A percentile compares a stretch with the other conserved stretches of the same genome.
Conservation (phyloP, 768 basidiomycete species). For the Podaxis carcinomalis region DNA sequence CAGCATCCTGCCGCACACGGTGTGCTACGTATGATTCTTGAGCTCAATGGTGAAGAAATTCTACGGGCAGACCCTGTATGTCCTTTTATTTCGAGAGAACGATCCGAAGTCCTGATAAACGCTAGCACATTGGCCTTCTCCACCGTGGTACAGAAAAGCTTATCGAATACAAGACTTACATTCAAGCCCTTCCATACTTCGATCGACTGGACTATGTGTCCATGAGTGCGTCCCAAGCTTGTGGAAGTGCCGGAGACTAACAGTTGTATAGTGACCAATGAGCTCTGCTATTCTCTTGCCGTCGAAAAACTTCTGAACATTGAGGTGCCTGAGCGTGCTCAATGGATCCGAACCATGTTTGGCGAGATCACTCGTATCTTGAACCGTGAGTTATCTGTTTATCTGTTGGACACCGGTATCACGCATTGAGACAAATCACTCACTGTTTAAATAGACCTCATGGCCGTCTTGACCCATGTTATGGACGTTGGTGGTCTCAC, state of each 20-base stretch:
- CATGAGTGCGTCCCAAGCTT: constrained; percentile 69
- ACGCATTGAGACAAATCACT: background rate
- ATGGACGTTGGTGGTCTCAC: constrained; percentile 99
- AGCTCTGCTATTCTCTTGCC: constrained; percentile 93
- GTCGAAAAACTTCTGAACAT: constrained; percentile 98
- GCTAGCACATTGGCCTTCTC: constrained; percentile 87
- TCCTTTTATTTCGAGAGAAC: constrained; percentile 11
- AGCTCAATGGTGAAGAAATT: constrained; percentile 96
- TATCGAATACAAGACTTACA: constrained; percentile 98
- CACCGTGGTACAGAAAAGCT: constrained; percentile 98
- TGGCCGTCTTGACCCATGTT: constrained; percentile 93
- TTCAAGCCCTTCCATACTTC: constrained; percentile 96
- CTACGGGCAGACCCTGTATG: constrained; percentile 79
- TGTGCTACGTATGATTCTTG: constrained; percentile 94
- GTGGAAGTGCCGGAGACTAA: background rate
- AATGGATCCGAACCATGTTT: constrained; percentile 97
- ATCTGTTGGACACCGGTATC: background rate
- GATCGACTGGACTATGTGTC: constrained; percentile 99
- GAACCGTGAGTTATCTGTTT: constrained; percentile 59
- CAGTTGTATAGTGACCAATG: constrained; percentile 85
- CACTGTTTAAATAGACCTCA: constrained; percentile 64
- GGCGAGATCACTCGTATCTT: constrained; percentile 95
- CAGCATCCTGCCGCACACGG: constrained; percentile 99
- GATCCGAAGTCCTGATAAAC: constrained; percentile 7
- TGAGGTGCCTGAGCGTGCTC: constrained; percentile 92